Evolutionary conservation across 176 grass and related monocot species (phyloP).

Genomic region (Saccharum officinarum): DNA sequence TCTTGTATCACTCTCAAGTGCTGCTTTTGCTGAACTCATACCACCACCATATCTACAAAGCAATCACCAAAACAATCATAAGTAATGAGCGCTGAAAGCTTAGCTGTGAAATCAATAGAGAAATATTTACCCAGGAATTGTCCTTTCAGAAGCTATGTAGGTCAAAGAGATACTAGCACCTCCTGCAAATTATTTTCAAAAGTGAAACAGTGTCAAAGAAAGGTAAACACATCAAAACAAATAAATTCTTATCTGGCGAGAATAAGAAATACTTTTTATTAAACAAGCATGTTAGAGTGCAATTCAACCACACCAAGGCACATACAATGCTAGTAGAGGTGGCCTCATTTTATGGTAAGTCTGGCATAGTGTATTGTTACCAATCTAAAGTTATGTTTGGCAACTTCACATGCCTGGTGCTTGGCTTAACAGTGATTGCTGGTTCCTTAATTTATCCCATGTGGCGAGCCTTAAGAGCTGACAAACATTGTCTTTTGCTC

Average conservation of each 20-base stretch:
- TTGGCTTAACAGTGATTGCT: background rate
- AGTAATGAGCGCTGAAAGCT: background rate
- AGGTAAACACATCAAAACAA: background rate
- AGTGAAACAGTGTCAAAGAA: background rate
- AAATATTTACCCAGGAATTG: constrained; percentile 79
- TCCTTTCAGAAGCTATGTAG: constrained; percentile 90
- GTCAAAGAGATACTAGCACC: constrained; percentile 88
- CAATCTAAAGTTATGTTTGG: background rate
- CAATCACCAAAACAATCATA: constrained; percentile 25
- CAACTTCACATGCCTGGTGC: background rate
- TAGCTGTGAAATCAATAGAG: background rate
- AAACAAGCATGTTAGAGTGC: background rate
- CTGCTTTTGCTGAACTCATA: constrained; percentile 97
- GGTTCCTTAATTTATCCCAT: background rate
- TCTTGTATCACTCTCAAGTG: constrained; percentile 90
- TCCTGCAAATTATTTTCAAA: constrained; percentile 50
- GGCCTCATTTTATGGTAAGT: background rate
- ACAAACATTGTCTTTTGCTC: background rate
- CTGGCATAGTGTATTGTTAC: background rate
- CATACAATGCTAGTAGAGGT: background rate
- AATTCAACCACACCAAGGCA: background rate
- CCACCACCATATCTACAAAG: constrained; percentile 83
- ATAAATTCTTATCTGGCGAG: background rate
- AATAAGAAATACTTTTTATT: background rate
- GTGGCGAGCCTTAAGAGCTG: background rate